Evolutionary conservation across 2,329 filamentous ascomycete genomes (phyloP).

Genomic region (Fusarium nelsonii): DNA sequence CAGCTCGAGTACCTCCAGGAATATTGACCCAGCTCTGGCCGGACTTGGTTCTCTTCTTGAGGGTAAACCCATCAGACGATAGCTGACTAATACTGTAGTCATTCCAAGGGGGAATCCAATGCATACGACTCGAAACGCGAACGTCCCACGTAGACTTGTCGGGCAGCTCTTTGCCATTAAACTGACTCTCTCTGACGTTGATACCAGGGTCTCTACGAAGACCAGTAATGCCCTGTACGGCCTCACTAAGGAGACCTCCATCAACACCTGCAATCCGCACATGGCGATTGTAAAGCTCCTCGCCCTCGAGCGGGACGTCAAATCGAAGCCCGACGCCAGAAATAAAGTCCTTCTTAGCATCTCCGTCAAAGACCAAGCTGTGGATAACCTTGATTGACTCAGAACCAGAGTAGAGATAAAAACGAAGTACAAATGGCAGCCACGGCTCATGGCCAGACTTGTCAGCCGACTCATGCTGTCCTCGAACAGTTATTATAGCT

Average conservation of each 20-base stretch:
- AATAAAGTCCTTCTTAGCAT: constrained; percentile 64
- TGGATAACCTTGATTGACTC: constrained; percentile 67
- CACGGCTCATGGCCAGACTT: constrained; percentile 55
- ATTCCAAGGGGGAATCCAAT: constrained; percentile 70
- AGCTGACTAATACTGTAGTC: constrained; percentile 69
- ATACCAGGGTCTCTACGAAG: constrained; percentile 66
- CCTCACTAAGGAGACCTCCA: constrained; percentile 68
- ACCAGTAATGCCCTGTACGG: constrained; percentile 70
- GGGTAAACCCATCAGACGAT: constrained; percentile 69
- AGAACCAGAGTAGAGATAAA: constrained; percentile 70
- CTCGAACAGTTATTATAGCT: constrained; percentile 61
- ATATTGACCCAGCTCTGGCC: constrained; percentile 71
- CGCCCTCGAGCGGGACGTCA: constrained; percentile 64
- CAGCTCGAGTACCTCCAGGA: constrained; percentile 66
- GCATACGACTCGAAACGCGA: constrained; percentile 59
- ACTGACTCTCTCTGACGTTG: constrained; percentile 63
- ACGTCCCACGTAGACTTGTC: constrained; percentile 61
- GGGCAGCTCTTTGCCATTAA: constrained; percentile 60
- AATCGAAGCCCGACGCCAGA: constrained; percentile 67
- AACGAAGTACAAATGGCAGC: constrained; percentile 65
- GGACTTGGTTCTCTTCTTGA: constrained; percentile 70
- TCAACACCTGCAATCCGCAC: constrained; percentile 67
- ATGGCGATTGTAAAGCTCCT: constrained; percentile 70
- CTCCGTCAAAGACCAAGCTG: constrained; percentile 67
- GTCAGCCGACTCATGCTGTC: constrained; percentile 53